Base-by-base conservation (phyloP, 2,329 filamentous ascomycete genomes). In the Alternaria hordeiaustralica region DNA sequence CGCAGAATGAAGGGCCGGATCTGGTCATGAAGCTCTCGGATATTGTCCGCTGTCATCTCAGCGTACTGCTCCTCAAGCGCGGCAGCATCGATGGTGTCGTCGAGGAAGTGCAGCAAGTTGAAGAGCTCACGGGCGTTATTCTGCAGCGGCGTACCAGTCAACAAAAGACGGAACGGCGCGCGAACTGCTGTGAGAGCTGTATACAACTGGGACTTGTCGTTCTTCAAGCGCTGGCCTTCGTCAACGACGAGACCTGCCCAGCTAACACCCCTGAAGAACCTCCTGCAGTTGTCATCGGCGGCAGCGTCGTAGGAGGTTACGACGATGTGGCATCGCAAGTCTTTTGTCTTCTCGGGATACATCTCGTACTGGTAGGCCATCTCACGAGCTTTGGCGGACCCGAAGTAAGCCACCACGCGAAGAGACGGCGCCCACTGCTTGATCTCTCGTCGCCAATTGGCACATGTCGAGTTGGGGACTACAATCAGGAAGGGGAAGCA, bases 371-470 rank as follows among this genome's bases (percentile, higher is more conserved):
- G 79, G 63, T 91, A 90, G 0, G 93, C 91, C 63, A 97, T 87
- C 41, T 92, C 88, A 69, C 96, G 91, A 15, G 94, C 86, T 53
- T 87, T 86, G 55, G 86, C 87, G 15, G 91, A 91, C 49, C 96
- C 96, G 77, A 96, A 96, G 77, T 96, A 98, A 0, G 94, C 91
- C n/a, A 97, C 94, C 7, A 97, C 94, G 45, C 94, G 89, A 36
- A 98, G 82, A 7, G 88, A 88, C 2, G 95, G 95, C 0, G 92
- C 90, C 95, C 95, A 99, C 70, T 92, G 90, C 82, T 97, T 96
- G 79, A 98, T 93, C 77, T 99, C 96, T 53, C 95, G 90, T 6
- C 95, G 91, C 95, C 96, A 99, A 77, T 99, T 99, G n/a, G 94
- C 89, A 78, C 94, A 97, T 0, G 96, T 99, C 0, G 95, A 90